Base-by-base conservation (phyloP, 2,329 filamentous ascomycete genomes). In the Ascochyta lentis region DNA sequence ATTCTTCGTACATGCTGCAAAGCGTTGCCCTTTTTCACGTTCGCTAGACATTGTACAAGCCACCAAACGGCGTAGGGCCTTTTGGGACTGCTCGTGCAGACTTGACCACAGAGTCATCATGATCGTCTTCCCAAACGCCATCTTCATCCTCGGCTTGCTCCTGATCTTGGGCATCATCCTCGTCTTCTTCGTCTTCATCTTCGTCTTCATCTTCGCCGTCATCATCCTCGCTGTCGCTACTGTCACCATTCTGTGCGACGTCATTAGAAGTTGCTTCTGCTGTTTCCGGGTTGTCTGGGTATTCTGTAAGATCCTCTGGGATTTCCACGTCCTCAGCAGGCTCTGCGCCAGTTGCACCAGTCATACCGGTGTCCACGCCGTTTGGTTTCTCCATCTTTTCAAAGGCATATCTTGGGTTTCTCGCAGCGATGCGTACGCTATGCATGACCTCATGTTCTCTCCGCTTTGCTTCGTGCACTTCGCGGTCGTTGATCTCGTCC, bases 401-500 rank as follows among this genome's bases (percentile, higher is more conserved):
- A 45, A 73, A 73, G 1, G 71, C 67, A 49, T 72, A 73, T 38
- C 67, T 54, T 3, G 72, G 71, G 29, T 71, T 74, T 41, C 65
- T 68, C 29, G 68, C 72, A 31, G 71, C 70, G 46, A 60, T 68
- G 3, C 72, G 69, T 9, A 74, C 68, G 9, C 46, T 65, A 31
- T 66, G 56, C 70, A 74, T 72, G n/a, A 75, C 59, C 2, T 63
- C 58, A 41, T 73, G 70, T 40, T 75, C 72, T 37, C 60, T 58
- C 22, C 37, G 47, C 54, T 66, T 74, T 48, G 66, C 62, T 19
- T 62, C 58, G 39, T 61, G 63, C 5, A 64, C 33, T 12, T 68
- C 58, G 19, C 60, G 65, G 37, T 70, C 56, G 23, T 61, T 62
- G 19, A 73, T 51, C 44, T 74, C 71, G n/a, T 59, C 57, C 44